Base-by-base conservation (phyloP, 257 asterid genomes). In the Lithospermum erythrorhizon region DNA sequence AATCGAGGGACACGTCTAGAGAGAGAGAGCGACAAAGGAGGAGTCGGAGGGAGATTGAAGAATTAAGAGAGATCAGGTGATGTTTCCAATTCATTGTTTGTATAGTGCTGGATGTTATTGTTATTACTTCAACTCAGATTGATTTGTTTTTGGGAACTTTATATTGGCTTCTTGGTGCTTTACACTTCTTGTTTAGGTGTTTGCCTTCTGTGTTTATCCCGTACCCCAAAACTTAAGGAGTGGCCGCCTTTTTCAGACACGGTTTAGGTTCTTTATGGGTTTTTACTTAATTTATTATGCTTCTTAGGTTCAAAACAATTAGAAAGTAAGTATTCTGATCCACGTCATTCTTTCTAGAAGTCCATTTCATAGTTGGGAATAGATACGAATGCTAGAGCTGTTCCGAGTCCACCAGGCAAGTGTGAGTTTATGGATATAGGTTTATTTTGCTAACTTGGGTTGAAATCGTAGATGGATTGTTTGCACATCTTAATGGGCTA, bases 401-500 rank as follows among this genome's bases (percentile, higher is more conserved):
- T 72, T 75, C 72, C 76, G 63, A 76, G 63, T 80, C 74, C 74
- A 71, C 80, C 74, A 73, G 67, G 58, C 60, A 68, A 72, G 58
- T 70, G 68, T 76, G 76, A 76, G 71, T 89, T 79, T 82, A 71
- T 75, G 71, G 84, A 18, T 66, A 72, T 62, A 79, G 90, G 78
- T 79, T 63, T 75, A 73, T 77, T 72, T 64, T 90, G 83, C 94
- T 91, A 85, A 91, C 98, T 82, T 82, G 91, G 84, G 76, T 86
- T 86, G 94, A 82, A 86, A 86, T 84, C 95, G 95, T 91, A 84
- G 97, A 91, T 91, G 95, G 95, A 73, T 83, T 82, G 67, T 82
- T 82, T 84, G 90, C 95, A 78, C 90, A 77, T 83, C 89, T 79
- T 81, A 88, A 83, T 84, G 94, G 95, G 87, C 82, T 88, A 87